These are phyloP conservation scores for Odonthalia washingtoniensis DNA, from an alignment of 31 red algal genomes.

Conservation along the genomic window DNA sequence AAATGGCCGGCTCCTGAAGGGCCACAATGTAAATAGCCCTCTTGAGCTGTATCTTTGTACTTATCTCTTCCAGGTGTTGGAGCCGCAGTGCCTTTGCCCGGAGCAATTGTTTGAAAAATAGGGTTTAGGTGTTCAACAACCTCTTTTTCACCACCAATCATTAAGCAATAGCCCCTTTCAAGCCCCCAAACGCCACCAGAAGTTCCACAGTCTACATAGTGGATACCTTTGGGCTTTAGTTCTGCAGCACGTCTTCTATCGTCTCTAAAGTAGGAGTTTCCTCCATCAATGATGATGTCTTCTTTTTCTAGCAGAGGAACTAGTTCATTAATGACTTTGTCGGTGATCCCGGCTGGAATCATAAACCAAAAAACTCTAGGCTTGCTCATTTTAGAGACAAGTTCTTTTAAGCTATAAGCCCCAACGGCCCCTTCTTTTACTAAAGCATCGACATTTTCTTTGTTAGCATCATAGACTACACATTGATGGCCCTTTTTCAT, in stretches of 20 bases:
- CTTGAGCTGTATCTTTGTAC: not conserved
- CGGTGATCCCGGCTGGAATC: constrained; percentile 22
- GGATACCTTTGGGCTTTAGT: constrained; percentile 27
- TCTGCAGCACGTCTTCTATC: not conserved
- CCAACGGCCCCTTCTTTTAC: constrained; percentile 28
- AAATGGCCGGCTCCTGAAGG: constrained; percentile 47
- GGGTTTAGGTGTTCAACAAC: constrained; percentile 10
- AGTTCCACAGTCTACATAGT: constrained; percentile 35
- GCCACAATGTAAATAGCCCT: constrained; percentile 28
- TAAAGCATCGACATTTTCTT: constrained; percentile 12
- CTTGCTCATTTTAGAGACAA: constrained; percentile 15
- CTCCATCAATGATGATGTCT: constrained; percentile 51
- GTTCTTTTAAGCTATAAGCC: constrained; percentile 6
- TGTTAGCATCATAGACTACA: constrained; percentile 21
- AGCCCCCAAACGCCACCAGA: constrained; percentile 34
- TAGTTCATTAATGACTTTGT: constrained; percentile 19
- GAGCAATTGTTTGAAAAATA: constrained; percentile 27
- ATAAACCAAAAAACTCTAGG: constrained; percentile 27
- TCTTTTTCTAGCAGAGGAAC: constrained; percentile 26
- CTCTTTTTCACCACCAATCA: constrained; percentile 18
- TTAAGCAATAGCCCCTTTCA: constrained; percentile 14
- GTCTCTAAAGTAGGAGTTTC: constrained; percentile 40
- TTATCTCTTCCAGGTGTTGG: constrained; percentile 3
- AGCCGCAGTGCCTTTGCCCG: constrained; percentile 6
- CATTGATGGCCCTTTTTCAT: not conserved